Evolutionary conservation across 306 rosid genomes (phyloP).

Genomic region (Arachis stenosperma): DNA sequence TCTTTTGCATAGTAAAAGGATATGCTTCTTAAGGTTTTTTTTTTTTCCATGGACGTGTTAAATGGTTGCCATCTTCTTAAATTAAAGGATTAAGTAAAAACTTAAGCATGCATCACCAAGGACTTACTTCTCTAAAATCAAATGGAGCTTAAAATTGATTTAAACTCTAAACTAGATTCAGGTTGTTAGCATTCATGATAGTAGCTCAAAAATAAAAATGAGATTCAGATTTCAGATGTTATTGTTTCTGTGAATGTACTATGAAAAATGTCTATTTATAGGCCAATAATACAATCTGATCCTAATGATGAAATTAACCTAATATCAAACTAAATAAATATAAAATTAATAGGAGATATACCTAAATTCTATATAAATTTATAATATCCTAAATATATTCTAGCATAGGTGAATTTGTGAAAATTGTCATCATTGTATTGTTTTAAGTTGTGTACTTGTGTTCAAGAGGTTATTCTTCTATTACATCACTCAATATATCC

Average conservation of each 20-base stretch:
- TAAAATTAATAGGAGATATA: too few species aligned
- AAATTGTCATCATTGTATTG: conserved; percentile 17
- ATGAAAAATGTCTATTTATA: too few species aligned
- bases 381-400: too few species aligned
- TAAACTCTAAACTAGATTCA: neutral
- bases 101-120: neutral
- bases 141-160: conserved; percentile 25
- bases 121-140: conserved; percentile 1
- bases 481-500: conserved; percentile 4
- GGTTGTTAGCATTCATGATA: too few species aligned
- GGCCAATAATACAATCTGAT: too few species aligned
- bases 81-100: conserved; percentile 5
- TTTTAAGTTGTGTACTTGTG: neutral
- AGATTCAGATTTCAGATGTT: too few species aligned
- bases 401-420: neutral
- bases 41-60: neutral
- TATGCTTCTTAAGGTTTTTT: neutral
- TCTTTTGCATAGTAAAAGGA: conserved; percentile 13
- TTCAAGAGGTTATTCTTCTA: neutral
- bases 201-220: too few species aligned
- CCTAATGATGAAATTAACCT: too few species aligned
- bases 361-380: too few species aligned
- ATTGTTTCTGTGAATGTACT: too few species aligned
- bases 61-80: neutral
- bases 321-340: too few species aligned